A percentile compares a stretch with the other conserved stretches of the same genome.
phyloP scores from a whole-genome alignment of 106 monocot species.

The Apostasia ramifera region DNA sequence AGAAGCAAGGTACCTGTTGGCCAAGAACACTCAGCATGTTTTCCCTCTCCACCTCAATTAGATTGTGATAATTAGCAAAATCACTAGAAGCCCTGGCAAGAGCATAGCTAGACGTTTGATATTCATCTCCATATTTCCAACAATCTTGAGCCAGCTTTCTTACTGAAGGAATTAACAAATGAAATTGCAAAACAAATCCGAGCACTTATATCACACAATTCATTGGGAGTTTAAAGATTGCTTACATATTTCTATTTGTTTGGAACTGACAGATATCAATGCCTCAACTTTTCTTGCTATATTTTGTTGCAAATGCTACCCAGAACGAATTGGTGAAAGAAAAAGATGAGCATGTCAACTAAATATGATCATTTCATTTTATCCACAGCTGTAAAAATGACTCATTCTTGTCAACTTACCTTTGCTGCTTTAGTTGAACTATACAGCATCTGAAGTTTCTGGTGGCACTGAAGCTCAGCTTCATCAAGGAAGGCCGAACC shows the following conservation, averaged over 20 bases:
- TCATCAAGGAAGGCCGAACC: conserved; percentile 52
- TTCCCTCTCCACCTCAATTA: conserved; percentile 78
- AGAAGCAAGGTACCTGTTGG: conserved; percentile 45
- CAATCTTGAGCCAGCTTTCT: conserved; percentile 78
- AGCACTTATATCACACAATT: conserved; percentile 2
- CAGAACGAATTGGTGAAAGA: not conserved
- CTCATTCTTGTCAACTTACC: conserved; percentile 26
- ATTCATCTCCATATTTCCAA: conserved; percentile 70
- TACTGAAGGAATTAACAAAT: conserved; percentile 28
- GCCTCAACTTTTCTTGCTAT: conserved; percentile 56
- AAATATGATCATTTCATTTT: not conserved
- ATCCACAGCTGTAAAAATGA: not conserved
- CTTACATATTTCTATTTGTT: conserved; percentile 82
- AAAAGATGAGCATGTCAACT: not conserved
- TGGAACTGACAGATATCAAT: conserved; percentile 60
- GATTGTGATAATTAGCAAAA: conserved; percentile 67
- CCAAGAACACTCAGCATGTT: conserved; percentile 53
- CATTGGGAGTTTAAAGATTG: not conserved
- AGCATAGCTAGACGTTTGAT: conserved; percentile 43
- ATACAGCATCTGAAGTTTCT: conserved; percentile 72
- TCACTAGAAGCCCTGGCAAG: conserved; percentile 68
- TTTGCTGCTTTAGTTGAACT: conserved; percentile 74
- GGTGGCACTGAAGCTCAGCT: conserved; percentile 56
- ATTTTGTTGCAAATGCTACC: conserved; percentile 74
- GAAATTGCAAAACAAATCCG: not conserved